Evolutionary conservation across 192 early-diverging fungal species (phyloP).

Genomic region (Podila epicladia): DNA sequence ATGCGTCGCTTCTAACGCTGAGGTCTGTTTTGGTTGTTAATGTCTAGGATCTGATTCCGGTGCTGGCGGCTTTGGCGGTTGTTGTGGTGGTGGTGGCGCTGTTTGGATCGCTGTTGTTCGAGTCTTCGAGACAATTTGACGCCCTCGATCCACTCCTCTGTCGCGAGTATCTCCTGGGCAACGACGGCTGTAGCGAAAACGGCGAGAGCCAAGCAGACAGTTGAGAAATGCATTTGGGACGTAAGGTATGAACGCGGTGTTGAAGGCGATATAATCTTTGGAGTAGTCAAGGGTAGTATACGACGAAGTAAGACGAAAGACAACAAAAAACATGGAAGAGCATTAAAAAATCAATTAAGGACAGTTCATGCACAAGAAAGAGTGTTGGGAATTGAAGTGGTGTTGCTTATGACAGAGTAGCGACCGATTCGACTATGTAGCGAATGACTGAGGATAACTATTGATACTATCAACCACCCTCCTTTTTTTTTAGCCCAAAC

Average conservation of each 20-base stretch:
- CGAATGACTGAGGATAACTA: too few relatives aligned
- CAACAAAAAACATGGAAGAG: not conserved
- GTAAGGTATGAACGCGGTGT: not conserved
- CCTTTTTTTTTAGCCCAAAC: not conserved
- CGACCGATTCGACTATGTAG: too few relatives aligned
- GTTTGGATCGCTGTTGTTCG: conserved; percentile 3
- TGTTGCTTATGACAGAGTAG: too few relatives aligned
- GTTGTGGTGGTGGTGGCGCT: not conserved
- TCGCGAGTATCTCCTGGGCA: conserved; percentile 31
- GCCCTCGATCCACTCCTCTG: conserved; percentile 41
- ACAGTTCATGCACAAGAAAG: too few relatives aligned
- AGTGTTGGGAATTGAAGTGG: too few relatives aligned
- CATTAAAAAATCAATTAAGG: not conserved
- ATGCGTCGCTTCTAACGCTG: not conserved
- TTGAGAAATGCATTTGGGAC: conserved; percentile 7
- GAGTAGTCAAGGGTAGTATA: not conserved
- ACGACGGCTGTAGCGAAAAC: not conserved
- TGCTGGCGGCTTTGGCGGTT: not conserved
- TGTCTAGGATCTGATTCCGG: not conserved
- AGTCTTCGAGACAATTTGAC: conserved; percentile 20
- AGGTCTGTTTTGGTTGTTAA: not conserved
- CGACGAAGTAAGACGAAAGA: not conserved
- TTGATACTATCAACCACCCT: too few relatives aligned
- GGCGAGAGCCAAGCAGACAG: conserved; percentile 5
- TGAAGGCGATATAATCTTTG: not conserved